These are phyloP conservation scores for Verbena officinalis DNA, from an alignment of 257 asterid genomes.

Conservation along the genomic window DNA sequence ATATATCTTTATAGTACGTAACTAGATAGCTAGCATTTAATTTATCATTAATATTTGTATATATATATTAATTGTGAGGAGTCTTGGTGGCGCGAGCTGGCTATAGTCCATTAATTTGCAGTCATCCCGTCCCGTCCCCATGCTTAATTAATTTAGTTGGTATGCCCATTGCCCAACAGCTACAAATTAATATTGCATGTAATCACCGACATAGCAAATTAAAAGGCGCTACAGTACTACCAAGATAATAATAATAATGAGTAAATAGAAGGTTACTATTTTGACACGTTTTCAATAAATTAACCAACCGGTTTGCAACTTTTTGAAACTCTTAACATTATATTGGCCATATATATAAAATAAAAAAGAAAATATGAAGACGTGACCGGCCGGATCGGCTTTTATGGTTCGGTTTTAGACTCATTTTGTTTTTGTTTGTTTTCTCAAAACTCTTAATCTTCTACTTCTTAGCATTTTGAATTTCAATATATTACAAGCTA, in stretches of 20 bases:
- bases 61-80: neutral
- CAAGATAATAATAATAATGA: neutral
- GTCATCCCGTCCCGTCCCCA: conserved; percentile 28
- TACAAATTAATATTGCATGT: conserved; percentile 23
- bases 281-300: neutral
- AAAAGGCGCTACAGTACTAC: neutral
- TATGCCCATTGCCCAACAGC: conserved; percentile 27
- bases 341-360: neutral
- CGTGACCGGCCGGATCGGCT: too few relatives aligned
- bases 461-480: too few relatives aligned
- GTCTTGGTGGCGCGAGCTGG: neutral
- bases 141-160: too few relatives aligned
- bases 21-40: too few relatives aligned
- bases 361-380: too few relatives aligned
- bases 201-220: too few relatives aligned
- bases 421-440: too few relatives aligned
- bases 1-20: too few relatives aligned
- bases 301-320: neutral
- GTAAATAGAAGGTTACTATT: neutral
- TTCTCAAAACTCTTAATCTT: too few relatives aligned
- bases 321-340: neutral
- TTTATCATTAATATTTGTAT: too few relatives aligned
- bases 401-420: too few relatives aligned
- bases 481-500: too few relatives aligned
- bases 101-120: neutral